phyloP scores from a whole-genome alignment of 441 rosid species.

The Gossypium davidsonii region DNA sequence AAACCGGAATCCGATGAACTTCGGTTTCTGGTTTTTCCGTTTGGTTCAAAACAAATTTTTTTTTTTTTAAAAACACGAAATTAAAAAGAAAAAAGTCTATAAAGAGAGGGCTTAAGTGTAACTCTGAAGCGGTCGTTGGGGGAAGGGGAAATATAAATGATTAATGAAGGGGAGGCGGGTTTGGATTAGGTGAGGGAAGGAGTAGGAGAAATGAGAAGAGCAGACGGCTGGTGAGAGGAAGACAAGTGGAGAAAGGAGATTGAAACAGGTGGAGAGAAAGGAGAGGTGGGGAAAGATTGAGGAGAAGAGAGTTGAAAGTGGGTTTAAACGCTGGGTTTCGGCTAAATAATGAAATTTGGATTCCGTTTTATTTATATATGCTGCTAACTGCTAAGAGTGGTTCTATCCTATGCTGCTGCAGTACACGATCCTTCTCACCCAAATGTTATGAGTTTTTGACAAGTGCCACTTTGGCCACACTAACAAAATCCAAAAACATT shows the following conservation, averaged over 20 bases:
- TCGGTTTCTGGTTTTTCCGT: neutral
- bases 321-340: neutral
- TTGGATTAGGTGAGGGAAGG: neutral
- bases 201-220: neutral
- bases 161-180: neutral
- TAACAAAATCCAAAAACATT: no score
- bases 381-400: neutral
- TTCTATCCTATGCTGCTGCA: neutral
- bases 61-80: neutral
- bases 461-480: no score
- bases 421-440: neutral
- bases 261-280: neutral
- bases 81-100: neutral
- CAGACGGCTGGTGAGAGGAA: neutral
- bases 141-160: neutral
- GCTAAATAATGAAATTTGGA: neutral
- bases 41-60: neutral
- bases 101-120: neutral
- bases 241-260: neutral
- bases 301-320: neutral
- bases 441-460: neutral
- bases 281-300: neutral
- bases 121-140: neutral
- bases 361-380: neutral
- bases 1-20: neutral